phyloP scores from a whole-genome alignment of 2,329 filamentous ascomycete genomes.

The Albifimbria verrucaria region DNA sequence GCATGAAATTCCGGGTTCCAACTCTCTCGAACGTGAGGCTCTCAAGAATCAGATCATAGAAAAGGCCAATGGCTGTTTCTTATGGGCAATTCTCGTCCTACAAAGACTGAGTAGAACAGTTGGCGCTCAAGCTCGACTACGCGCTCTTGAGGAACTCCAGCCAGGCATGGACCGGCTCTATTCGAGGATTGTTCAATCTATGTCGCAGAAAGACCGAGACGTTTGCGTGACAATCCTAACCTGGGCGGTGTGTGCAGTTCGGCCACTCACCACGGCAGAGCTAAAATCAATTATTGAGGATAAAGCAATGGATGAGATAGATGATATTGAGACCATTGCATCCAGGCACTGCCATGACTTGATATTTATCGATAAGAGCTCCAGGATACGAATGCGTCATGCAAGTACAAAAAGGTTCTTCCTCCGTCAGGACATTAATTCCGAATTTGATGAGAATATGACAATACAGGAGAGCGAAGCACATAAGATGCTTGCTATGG shows the following conservation, averaged over 20 bases:
- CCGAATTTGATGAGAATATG: not conserved
- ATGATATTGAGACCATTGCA: not conserved
- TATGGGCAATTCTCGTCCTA: constrained; percentile 1
- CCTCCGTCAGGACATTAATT: not conserved
- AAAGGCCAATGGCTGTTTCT: not conserved
- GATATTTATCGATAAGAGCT: not conserved
- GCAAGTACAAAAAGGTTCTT: constrained; percentile 1
- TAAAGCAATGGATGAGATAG: not conserved
- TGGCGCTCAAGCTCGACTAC: not conserved
- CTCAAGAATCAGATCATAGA: not conserved
- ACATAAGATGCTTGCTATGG: not conserved
- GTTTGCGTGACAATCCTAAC: not conserved
- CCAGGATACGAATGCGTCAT: not conserved
- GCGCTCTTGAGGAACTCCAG: not conserved
- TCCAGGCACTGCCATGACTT: constrained; percentile 1
- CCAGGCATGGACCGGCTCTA: not conserved
- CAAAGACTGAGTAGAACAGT: not conserved
- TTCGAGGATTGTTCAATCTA: constrained; percentile 1
- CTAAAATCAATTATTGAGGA: constrained; percentile 1
- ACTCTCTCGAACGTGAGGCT: not conserved
- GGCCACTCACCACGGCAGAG: not conserved
- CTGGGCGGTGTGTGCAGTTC: not conserved
- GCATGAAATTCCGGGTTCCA: not conserved
- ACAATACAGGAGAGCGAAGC: not conserved
- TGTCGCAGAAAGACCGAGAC: not conserved